These are phyloP conservation scores for Thecamonas trahens DNA, from an alignment of 78 protist genomes.

Conservation along the genomic window DNA sequence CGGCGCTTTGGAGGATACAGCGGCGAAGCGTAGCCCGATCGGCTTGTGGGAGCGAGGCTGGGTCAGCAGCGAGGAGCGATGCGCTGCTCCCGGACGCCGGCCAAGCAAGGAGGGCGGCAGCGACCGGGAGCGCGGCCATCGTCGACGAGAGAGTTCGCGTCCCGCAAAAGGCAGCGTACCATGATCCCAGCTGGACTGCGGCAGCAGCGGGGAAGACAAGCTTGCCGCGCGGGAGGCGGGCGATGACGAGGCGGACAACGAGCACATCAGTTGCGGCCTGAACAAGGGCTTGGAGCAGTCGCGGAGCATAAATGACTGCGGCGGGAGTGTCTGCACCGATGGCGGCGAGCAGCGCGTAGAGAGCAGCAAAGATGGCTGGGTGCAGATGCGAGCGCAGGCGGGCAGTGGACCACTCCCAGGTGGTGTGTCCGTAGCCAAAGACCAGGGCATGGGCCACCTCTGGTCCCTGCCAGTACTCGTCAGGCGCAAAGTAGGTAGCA, in stretches of 20 bases:
- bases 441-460: too few species aligned
- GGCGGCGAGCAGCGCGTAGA: neutral
- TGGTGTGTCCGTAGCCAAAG: slow-evolving; percentile 14
- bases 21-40: too few species aligned
- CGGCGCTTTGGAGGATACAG: too few species aligned
- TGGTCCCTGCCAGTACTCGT: too few species aligned
- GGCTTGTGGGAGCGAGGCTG: too few species aligned
- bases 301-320: neutral
- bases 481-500: too few species aligned
- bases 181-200: too few species aligned
- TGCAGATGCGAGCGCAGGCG: slow-evolving; percentile 7
- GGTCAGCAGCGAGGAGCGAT: too few species aligned
- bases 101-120: neutral
- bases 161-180: neutral
- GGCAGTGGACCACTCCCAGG: slow-evolving; percentile 49
- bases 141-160: slow-evolving; percentile 18
- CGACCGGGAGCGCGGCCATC: neutral
- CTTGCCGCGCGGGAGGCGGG: neutral
- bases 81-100: too few species aligned
- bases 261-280: too few species aligned
- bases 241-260: too few species aligned
- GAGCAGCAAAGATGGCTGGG: slow-evolving; percentile 1
- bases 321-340: slow-evolving; percentile 4
- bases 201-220: neutral
- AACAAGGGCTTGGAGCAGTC: neutral